Conservation (phyloP, 1,139 yeast species). For the Taphrina communis region DNA sequence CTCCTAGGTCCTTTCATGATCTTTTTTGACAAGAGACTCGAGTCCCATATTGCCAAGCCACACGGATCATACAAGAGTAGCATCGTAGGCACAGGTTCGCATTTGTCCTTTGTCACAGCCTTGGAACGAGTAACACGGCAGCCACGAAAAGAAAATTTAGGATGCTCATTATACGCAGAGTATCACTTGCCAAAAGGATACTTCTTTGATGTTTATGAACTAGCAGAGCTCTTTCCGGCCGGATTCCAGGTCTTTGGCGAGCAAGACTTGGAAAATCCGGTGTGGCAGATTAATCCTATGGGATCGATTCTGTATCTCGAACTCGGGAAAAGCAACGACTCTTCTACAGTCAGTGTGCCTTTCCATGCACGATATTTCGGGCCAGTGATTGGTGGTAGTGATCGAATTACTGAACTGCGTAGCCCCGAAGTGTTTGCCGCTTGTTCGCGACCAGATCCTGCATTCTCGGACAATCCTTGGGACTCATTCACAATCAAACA, state of each 20-base stretch:
- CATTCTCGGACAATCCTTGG: conserved; percentile 34
- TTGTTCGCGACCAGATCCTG: conserved; percentile 23
- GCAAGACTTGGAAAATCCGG: conserved; percentile 37
- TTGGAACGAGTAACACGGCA: not conserved
- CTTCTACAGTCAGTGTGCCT: conserved; percentile 14
- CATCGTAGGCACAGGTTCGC: conserved; percentile 22
- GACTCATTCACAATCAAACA: conserved; percentile 21
- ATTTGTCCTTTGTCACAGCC: conserved; percentile 4
- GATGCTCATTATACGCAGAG: conserved; percentile 13
- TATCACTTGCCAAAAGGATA: conserved; percentile 21
- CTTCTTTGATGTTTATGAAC: conserved; percentile 32
- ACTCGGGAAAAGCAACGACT: not conserved
- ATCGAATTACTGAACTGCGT: not conserved
- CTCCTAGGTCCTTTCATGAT: conserved; percentile 26
- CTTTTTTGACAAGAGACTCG: conserved; percentile 33
- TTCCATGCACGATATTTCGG: conserved; percentile 25
- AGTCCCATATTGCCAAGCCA: not conserved
- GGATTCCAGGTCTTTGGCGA: conserved; percentile 30
- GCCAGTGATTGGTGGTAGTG: conserved; percentile 1
- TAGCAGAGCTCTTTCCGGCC: conserved; percentile 1
- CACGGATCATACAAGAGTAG: not conserved
- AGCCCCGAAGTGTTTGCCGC: conserved; percentile 17
- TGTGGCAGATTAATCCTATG: conserved; percentile 34
- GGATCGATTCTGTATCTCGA: conserved; percentile 29
- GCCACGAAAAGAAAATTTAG: not conserved